phyloP scores from a whole-genome alignment of 257 asterid species.

The Nicotiana obtusifolia region DNA sequence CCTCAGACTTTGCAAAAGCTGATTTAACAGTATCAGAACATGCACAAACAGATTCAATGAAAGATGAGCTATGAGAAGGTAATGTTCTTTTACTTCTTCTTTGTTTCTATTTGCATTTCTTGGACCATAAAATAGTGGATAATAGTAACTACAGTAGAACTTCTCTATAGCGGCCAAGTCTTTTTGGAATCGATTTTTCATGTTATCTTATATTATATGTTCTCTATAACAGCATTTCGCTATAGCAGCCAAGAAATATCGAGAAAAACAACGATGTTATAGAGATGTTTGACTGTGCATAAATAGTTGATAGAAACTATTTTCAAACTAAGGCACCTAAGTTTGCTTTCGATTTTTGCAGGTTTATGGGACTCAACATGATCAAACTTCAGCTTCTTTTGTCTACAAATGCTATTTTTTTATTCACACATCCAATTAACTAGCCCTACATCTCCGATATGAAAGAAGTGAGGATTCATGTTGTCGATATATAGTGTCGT shows the following conservation, averaged over 20 bases:
- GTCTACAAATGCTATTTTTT: background rate
- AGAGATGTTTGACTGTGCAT: no score
- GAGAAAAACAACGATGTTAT: no score
- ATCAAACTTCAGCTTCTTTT: background rate
- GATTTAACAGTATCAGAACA: conserved; percentile 24
- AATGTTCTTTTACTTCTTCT: background rate
- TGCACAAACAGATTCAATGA: conserved; percentile 21
- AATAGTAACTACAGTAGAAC: no score
- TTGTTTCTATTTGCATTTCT: background rate
- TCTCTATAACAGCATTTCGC: no score
- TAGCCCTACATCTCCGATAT: background rate
- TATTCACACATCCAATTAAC: background rate
- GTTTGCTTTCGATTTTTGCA: background rate
- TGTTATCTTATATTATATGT: no score
- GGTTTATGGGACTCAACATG: background rate
- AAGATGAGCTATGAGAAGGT: conserved; percentile 66
- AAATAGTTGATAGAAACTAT: background rate
- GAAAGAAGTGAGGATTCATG: no score
- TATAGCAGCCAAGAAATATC: no score
- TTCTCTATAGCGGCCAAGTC: no score
- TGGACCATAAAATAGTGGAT: background rate
- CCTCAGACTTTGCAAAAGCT: conserved; percentile 14
- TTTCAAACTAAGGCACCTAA: background rate
- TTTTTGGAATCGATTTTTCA: no score
- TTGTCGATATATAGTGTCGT: no score